Evolutionary conservation across 192 early-diverging fungal species (phyloP), one percentile per base, ranked within the genome.

Genomic region (Entophlyctis helioformis): DNA sequence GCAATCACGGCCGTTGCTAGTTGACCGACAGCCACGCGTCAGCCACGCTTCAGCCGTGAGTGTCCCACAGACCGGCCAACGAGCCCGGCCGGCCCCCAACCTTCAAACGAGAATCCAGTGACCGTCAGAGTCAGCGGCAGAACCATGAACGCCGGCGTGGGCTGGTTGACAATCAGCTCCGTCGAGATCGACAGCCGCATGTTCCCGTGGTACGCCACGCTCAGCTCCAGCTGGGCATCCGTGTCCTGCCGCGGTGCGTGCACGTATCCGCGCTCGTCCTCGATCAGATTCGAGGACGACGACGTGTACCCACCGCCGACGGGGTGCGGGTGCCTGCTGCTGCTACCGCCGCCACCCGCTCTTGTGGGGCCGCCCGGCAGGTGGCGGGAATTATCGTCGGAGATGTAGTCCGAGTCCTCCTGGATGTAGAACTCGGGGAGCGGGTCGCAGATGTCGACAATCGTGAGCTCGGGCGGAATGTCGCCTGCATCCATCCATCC

Each of bases 121-220:
- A 79, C 42, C 2, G 68, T 74, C 41, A 79, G 48, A 2, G 59
- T 42, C 28, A 79, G 42, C 9, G 76, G 76, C 9, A 79, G 51
- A 3, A 68, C 60, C 62, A 79, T 71, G 40, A 79, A 79, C 11
- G 44, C 57, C 12, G 74, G 74, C 0, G 76, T 79, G 0, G 76
- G 76, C 24, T 78, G 70, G 47, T 79, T 77, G n/a, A 79, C 62
- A 41, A 77, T 71, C 18, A 79, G 52, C 44, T 64, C 71, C 13
- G 74, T 78, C 34, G 51, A 33, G 24, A 79, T 63, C 12, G 63
- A 59, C 37, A 79, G 37, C 36, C 57, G 43, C 51, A 75, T 57
- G 46, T 78, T 67, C 6, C 76, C 76, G 18, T 63, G 57, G 44
- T 75, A 79, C 16, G 51, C 57, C 7, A 79, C 53, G 8, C 50